Conservation (phyloP, 2,329 filamentous ascomycete genomes). For the Chaetothyriales sp. region DNA sequence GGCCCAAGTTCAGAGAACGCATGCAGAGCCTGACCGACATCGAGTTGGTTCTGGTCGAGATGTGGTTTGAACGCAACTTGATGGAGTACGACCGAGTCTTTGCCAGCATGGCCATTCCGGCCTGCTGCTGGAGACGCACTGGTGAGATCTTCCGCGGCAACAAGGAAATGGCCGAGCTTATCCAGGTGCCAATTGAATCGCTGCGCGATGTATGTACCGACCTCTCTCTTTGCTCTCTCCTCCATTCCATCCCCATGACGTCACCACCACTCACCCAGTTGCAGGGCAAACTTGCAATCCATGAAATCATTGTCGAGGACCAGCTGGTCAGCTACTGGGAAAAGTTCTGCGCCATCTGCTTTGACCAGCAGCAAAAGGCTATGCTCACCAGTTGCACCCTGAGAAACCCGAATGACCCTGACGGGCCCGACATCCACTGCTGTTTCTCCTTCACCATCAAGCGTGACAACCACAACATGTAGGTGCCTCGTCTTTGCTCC, state of each 20-base stretch:
- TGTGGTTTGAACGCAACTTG: constrained; percentile 95
- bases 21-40: constrained; percentile 86
- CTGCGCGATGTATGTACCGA: constrained; percentile 62
- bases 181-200: constrained; percentile 79
- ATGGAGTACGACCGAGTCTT: constrained; percentile 99
- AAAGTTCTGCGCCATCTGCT: constrained; percentile 95
- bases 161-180: constrained; percentile 95
- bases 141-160: constrained; percentile 96
- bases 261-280: neutral
- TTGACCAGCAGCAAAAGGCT: constrained; percentile 84
- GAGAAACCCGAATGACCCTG: constrained; percentile 61
- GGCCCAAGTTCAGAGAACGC: constrained; percentile 90
- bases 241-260: too few relatives aligned
- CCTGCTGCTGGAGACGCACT: constrained; percentile 91
- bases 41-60: constrained; percentile 86
- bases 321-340: constrained; percentile 97
- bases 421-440: constrained; percentile 65
- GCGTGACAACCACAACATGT: constrained; percentile 93
- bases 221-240: neutral
- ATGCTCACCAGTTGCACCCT: constrained; percentile 85
- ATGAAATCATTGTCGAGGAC: constrained; percentile 90
- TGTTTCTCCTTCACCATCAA: constrained; percentile 97
- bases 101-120: constrained; percentile 95
- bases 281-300: constrained; percentile 82
- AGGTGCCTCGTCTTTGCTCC: constrained; percentile 29